Evolutionary conservation across 2,329 filamentous ascomycete genomes (phyloP).

Genomic region (Claviceps sp.): DNA sequence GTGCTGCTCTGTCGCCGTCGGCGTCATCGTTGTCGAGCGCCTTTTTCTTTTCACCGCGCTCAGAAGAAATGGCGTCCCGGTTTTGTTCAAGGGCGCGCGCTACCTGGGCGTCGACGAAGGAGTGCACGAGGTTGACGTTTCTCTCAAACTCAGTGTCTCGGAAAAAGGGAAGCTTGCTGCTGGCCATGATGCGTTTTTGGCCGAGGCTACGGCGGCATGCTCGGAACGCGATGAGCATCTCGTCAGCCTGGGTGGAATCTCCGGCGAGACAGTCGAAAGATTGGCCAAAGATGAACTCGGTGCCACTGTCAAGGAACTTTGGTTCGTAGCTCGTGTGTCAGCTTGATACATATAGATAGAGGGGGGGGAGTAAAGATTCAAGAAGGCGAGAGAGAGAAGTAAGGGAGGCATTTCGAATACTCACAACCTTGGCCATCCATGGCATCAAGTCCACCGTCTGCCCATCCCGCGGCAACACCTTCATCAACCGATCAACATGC

Average conservation of each 20-base stretch:
- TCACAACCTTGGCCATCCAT: constrained; percentile 1
- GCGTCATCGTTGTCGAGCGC: not conserved
- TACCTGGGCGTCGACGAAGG: constrained; percentile 3
- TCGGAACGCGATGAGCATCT: constrained; percentile 1
- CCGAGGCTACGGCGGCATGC: not conserved
- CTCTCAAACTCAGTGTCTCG: not conserved
- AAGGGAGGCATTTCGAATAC: not conserved
- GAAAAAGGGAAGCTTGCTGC: not conserved
- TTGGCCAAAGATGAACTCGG: constrained; percentile 3
- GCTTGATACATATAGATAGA: not conserved
- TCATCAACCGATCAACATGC: constrained; percentile 2
- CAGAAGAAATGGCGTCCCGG: not conserved
- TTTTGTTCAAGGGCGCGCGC: not conserved
- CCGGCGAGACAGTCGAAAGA: not conserved
- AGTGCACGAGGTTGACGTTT: not conserved
- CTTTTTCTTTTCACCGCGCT: not conserved
- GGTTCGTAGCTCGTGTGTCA: not conserved
- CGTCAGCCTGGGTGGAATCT: not conserved
- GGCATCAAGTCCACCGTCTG: constrained; percentile 1
- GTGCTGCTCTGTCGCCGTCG: not conserved
- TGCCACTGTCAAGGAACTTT: constrained; percentile 2
- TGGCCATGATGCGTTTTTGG: not conserved
- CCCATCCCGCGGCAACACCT: not conserved
- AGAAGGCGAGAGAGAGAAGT: not conserved
- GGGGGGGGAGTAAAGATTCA: too few relatives aligned